Base-by-base conservation (phyloP, 2,329 filamentous ascomycete genomes). In the Dactylellina parvicollis region DNA sequence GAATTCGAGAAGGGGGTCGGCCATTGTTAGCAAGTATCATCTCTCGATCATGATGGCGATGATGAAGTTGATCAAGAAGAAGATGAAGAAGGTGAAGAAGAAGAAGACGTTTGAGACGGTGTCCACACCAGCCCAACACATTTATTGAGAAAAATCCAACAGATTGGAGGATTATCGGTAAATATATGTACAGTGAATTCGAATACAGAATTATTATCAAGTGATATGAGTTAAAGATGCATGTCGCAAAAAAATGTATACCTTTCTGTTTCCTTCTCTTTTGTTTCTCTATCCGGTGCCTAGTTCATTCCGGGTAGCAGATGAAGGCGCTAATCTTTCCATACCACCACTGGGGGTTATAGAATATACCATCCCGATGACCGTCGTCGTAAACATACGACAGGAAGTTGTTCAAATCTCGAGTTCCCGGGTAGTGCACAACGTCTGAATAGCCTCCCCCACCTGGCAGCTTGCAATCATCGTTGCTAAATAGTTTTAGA, bases 1-100 rank as follows among this genome's bases (percentile, higher is more conserved):
- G 40, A 66, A 74, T 38, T 74, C 70, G 49, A 74, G 62, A 32
- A 74, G 70, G 4, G 70, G 61, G 55, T 74, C 70, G 20, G 70
- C 62, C 70, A 74, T 74, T 65, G 50, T 59, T 16, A 44, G 34
- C 22, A 64, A 40, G 22, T 44, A 30, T 54, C 49, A 44, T 16
- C 9, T 44, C 16, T 16, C 40, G 16, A 38, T 54, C 59, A 46
- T 32, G 46, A 30, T 54, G 38, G 64, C 36, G 62, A 34, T 44
- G 64, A 46, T 54, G 54, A 26, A 44, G 54, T 20, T 40, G 60
- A 44, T 65, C 18, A 28, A 3, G 16, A 18, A n/a, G 14, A 22
- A 20, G 30, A 26, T 26, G 42, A 24, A 60, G 30, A 12, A 46
- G 46, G 16, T 10, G 26, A 46, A 40, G 44, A 16, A 34, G 2